Base-by-base conservation (phyloP, 2,329 filamentous ascomycete species). In the Phialophora tarda region DNA sequence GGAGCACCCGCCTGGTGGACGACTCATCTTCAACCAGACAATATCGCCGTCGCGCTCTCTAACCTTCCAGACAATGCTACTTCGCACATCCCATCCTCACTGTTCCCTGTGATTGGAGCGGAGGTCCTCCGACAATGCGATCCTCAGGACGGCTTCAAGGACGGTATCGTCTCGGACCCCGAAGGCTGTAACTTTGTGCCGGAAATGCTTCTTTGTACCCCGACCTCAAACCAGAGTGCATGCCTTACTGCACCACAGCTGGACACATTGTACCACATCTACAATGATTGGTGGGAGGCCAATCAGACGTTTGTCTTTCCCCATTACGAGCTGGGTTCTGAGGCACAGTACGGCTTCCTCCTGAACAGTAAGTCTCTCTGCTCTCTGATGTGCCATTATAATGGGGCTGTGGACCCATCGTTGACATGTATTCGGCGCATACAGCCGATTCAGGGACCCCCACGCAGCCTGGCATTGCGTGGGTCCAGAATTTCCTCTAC, bases 41-140 rank as follows among this genome's bases (percentile, higher is more conserved):
- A 48, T 24, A 12, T 34, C 23, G 23, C 26, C 2, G 48, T 64
- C 14, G 32, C 17, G 26, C 14, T 60, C 12, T 32, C 38, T 6
- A 59, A 54, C 32, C 62, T 34, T 6, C 21, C 47, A 10, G 30
- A 24, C n/a, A 24, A 34, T 17, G 28, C 38, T 32, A 12, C 21
- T 4, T 30, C 55, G 24, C 60, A 38, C 67, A 26, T 72, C 70
- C 23, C 58, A 56, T 11, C 50, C 0, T 81, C 77, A 66, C 76
- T 79, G 53, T 57, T 78, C 23, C 71, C 75, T 10, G 75, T 75
- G 4, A 75, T 81, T 60, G 75, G 71, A 0, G 66, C 68, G 1
- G 75, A 74, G 7, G 77, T 78, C 1, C 71, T 80, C 3, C 64
- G 71, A 8, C 75, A 73, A 12, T 76, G 75, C 23, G 75, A 76